Conservation (phyloP, 768 basidiomycete genomes). For the Lactarius quietus region DNA sequence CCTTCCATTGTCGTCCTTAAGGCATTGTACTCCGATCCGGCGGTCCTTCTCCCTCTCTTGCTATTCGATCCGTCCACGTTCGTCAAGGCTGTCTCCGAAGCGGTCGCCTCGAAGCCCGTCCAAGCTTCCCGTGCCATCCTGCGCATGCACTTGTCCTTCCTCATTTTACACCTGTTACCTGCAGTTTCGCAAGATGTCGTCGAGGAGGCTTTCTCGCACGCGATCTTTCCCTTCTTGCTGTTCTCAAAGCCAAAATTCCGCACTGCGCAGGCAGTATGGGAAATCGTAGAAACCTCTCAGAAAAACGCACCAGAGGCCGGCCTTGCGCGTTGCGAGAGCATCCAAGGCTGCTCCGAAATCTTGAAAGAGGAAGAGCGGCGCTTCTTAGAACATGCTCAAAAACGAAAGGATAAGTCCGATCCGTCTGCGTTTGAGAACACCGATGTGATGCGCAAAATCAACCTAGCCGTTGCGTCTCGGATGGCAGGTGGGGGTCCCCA, state of each 20-base stretch:
- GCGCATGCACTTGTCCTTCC: slow-evolving; percentile 54
- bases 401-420: slow-evolving; percentile 28
- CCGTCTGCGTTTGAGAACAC: slow-evolving; percentile 27
- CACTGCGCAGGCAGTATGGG: slow-evolving; percentile 68
- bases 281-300: slow-evolving; percentile 46
- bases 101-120: slow-evolving; percentile 31
- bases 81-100: slow-evolving; percentile 41
- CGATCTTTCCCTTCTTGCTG: slow-evolving; percentile 72
- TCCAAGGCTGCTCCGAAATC: slow-evolving; percentile 52
- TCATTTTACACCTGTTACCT: slow-evolving; percentile 44
- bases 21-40: slow-evolving; percentile 57
- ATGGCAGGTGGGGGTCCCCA: slow-evolving; percentile 57
- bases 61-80: slow-evolving; percentile 43
- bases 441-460: slow-evolving; percentile 49
- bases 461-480: slow-evolving; percentile 51
- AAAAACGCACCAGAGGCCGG: slow-evolving; percentile 25
- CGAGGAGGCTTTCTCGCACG: slow-evolving; percentile 40
- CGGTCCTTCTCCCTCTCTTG: slow-evolving; percentile 45
- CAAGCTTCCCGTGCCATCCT: slow-evolving; percentile 49
- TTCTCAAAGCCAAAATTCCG: slow-evolving; percentile 69
- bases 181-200: slow-evolving; percentile 28
- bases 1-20: slow-evolving; percentile 56
- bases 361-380: slow-evolving; percentile 37
- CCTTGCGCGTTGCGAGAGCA: slow-evolving; percentile 40
- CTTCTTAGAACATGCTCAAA: slow-evolving; percentile 32